Conservation (phyloP, 805 yeast genomes). For the Lachancea mirantina region DNA sequence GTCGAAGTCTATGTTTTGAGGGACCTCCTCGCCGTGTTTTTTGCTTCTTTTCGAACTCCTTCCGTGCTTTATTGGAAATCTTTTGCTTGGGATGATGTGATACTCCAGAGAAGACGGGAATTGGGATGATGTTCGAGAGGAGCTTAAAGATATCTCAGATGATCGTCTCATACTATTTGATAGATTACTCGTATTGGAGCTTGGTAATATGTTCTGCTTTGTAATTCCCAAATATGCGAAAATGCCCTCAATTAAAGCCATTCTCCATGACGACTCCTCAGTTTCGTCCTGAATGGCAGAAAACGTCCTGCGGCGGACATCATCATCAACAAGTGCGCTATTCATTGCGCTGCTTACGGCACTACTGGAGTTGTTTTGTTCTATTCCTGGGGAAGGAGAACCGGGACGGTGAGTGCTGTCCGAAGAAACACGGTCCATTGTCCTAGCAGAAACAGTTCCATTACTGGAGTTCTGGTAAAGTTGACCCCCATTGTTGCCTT, state of each 20-base stretch:
- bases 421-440: not conserved
- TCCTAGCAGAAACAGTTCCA: not conserved
- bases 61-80: slow-evolving; percentile 1
- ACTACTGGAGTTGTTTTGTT: slow-evolving; percentile 1
- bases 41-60: not conserved
- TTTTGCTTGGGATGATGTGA: slow-evolving; percentile 3
- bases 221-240: slow-evolving; percentile 62
- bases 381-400: not conserved
- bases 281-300: slow-evolving; percentile 63
- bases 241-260: slow-evolving; percentile 64
- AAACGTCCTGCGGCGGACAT: slow-evolving; percentile 5
- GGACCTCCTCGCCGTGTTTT: slow-evolving; percentile 9
- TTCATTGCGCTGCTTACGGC: slow-evolving; percentile 1
- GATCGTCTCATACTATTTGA: slow-evolving; percentile 4
- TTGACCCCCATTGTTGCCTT: not conserved
- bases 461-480: slow-evolving; percentile 1
- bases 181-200: slow-evolving; percentile 4
- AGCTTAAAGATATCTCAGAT: slow-evolving; percentile 7
- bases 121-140: slow-evolving; percentile 6
- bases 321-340: slow-evolving; percentile 5
- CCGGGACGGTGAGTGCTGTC: not conserved
- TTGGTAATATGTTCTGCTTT: slow-evolving; percentile 28
- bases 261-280: slow-evolving; percentile 56
- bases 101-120: slow-evolving; percentile 1
- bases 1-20: slow-evolving; percentile 37